These are phyloP conservation scores for Colletotrichum paranaense DNA, from an alignment of 2,329 filamentous ascomycete genomes.

Conservation along the genomic window DNA sequence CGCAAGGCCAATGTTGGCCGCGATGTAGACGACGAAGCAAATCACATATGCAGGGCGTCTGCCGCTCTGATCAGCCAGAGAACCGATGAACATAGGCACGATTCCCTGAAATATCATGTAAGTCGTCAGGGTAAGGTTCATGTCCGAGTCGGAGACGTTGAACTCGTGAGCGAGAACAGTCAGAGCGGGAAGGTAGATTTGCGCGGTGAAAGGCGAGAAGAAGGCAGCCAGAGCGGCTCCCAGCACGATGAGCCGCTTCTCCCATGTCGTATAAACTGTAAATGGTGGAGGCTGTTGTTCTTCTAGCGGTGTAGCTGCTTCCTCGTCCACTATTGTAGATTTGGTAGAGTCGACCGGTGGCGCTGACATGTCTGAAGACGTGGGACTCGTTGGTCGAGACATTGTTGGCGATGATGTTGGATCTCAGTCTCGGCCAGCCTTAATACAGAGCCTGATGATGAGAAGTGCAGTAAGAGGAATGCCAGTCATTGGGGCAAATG, in stretches of 20 bases:
- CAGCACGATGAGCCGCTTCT: constrained; percentile 55
- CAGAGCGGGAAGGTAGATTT: constrained; percentile 67
- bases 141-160: constrained; percentile 51
- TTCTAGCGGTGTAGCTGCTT: constrained; percentile 12
- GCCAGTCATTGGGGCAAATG: not conserved
- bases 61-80: constrained; percentile 56
- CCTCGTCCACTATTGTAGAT: constrained; percentile 13
- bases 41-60: constrained; percentile 50
- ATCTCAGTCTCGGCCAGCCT: not conserved
- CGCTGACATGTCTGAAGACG: not conserved
- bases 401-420: not conserved
- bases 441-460: not conserved
- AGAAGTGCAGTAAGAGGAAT: not conserved
- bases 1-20: constrained; percentile 59
- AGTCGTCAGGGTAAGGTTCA: constrained; percentile 65
- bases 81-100: constrained; percentile 61
- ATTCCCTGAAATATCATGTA: constrained; percentile 72
- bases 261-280: constrained; percentile 51
- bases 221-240: constrained; percentile 51
- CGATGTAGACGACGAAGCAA: constrained; percentile 47
- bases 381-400: not conserved
- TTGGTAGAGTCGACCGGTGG: constrained; percentile 4
- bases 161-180: constrained; percentile 60
- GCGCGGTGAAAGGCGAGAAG: constrained; percentile 58
- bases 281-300: constrained; percentile 41